Evolutionary conservation across 257 asterid genomes (phyloP).

Genomic region (Nicotiana noctiflora): DNA sequence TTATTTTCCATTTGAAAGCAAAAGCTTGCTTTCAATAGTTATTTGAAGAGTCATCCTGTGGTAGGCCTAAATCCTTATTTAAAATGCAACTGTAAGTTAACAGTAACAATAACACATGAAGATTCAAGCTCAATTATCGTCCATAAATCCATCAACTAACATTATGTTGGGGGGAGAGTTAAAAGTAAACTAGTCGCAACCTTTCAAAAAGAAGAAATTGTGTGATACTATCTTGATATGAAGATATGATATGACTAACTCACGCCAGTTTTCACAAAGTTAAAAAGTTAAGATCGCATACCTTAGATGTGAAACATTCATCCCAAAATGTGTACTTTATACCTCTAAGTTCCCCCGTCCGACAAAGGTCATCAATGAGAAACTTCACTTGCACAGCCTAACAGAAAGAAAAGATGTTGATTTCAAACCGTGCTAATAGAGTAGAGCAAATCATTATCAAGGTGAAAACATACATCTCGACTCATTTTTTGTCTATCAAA

Average conservation of each 20-base stretch:
- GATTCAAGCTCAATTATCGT: not conserved
- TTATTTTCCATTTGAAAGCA: not conserved
- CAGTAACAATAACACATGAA: not conserved
- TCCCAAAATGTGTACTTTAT: conserved; percentile 74
- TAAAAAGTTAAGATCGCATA: conserved; percentile 14
- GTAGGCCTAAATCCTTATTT: not conserved
- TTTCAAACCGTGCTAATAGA: not conserved
- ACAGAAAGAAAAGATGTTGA: conserved; percentile 3
- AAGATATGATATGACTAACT: not conserved
- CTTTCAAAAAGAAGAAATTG: not conserved
- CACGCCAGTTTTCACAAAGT: not conserved
- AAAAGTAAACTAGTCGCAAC: not conserved
- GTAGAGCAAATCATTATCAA: conserved; percentile 1
- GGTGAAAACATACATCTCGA: conserved; percentile 29
- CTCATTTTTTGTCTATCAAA: conserved; percentile 34
- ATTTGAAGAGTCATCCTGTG: not conserved
- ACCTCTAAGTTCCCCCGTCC: conserved; percentile 64
- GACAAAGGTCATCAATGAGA: conserved; percentile 53
- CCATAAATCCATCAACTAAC: not conserved
- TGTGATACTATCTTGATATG: not conserved
- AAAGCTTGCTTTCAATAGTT: not conserved
- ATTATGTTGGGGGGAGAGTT: not conserved
- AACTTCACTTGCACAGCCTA: conserved; percentile 71
- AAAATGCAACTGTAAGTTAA: not conserved
- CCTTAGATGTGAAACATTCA: conserved; percentile 84